Evolutionary conservation across 371 early-diverging fungal species (phyloP).

Genomic region (Lichtheimia ramosa): DNA sequence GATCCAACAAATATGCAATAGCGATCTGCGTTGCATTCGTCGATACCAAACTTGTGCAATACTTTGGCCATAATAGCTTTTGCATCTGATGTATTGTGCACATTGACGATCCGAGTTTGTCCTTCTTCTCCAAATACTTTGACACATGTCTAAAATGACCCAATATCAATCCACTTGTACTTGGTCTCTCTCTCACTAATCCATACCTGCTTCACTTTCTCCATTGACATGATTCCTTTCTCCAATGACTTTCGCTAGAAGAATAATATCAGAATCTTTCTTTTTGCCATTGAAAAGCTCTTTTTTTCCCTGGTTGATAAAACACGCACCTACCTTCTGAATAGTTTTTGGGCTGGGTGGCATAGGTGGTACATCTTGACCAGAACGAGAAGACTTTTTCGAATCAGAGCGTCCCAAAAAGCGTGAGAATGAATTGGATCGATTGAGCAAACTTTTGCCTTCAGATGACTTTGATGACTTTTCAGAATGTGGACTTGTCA

Average conservation of each 20-base stretch:
- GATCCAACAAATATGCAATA: conserved; percentile 67
- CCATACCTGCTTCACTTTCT: conserved; percentile 62
- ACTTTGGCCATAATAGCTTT: conserved; percentile 61
- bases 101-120: conserved; percentile 65
- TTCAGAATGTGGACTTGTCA: conserved; percentile 23
- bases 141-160: conserved; percentile 48
- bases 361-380: conserved; percentile 28
- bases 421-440: conserved; percentile 53
- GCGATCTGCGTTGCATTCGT: conserved; percentile 53
- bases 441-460: conserved; percentile 36
- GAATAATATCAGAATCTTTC: background rate
- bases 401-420: conserved; percentile 53
- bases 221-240: conserved; percentile 67
- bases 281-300: background rate
- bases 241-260: conserved; percentile 39
- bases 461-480: conserved; percentile 43
- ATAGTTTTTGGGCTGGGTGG: conserved; percentile 40
- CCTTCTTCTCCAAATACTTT: conserved; percentile 71
- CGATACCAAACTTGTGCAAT: conserved; percentile 68
- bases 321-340: conserved; percentile 32
- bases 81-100: conserved; percentile 57
- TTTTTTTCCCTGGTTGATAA: background rate
- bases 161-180: background rate
- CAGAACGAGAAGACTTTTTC: conserved; percentile 30
- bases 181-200: background rate